Base-by-base conservation (phyloP, 2,329 filamentous ascomycete species). In the Alternaria brassicae region DNA sequence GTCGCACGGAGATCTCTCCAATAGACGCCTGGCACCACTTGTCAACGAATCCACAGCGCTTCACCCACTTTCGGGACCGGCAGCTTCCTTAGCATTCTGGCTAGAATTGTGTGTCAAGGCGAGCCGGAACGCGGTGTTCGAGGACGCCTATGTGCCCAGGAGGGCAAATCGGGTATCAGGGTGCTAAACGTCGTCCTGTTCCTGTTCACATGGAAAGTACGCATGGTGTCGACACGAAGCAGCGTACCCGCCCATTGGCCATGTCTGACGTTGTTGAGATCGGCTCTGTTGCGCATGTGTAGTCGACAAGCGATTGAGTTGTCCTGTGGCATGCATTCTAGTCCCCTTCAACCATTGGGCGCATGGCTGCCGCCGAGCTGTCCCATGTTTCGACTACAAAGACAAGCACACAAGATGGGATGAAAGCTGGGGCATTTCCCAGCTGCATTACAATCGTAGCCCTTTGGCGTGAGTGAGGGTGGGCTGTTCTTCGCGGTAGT, bases 41-140 rank as follows among this genome's bases (percentile, higher is more conserved):
- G 68, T 68, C 72, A 72, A 71, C 66, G 67, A 69, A 71, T 62
- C 63, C 65, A 58, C 69, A 73, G 70, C 73, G 72, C 71, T 72
- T 72, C 71, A 57, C 50, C 53, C 55, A 60, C 61, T 50, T 57
- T 67, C 66, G 61, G 62, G 62, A 41, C 56, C 49, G 44, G 40
- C 44, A 45, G 53, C 49, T 48, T 51, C 47, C 45, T 25, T 58
- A 56, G 48, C 45, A 60, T 60, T 56, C 63, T 69, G 68, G 63
- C 58, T 60, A 65, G 62, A 66, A 61, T 58, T 62, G 21, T 41
- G 41, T 37, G 27, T 60, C 8, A 58, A 62, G 55, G 68, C 69
- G 63, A 69, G 53, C 53, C 44, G 42, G 56, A 41, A 17, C 55
- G 58, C 37, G 27, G 60, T 40, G 19, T 53, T 45, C 63, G 34